Evolutionary conservation across 306 rosid species (phyloP).

Genomic region (Quercus rubra): DNA sequence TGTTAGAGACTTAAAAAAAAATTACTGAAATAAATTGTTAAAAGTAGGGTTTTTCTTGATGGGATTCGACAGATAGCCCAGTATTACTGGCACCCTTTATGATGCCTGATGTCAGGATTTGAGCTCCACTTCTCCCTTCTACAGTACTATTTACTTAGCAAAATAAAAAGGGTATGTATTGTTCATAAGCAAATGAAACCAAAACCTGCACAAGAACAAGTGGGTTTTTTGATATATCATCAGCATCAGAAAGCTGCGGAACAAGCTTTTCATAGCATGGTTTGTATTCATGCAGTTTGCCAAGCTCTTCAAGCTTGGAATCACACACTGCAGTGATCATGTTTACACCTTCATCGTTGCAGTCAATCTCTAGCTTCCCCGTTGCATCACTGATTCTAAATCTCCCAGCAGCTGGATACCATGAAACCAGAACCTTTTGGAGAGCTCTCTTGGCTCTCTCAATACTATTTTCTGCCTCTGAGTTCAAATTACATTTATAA

Average conservation of each 20-base stretch:
- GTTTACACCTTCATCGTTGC: constrained; percentile 20
- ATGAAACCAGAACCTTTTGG: constrained; percentile 14
- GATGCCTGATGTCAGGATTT: too few species aligned
- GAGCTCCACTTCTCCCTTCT: too few species aligned
- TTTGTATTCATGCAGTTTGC: constrained; percentile 18
- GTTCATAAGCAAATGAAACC: background rate
- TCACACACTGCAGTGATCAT: constrained; percentile 12
- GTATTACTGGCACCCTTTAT: too few species aligned
- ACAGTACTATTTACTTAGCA: too few species aligned
- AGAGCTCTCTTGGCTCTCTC: constrained; percentile 24
- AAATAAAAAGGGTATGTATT: background rate
- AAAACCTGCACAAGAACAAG: constrained; percentile 29
- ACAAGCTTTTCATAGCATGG: constrained; percentile 21
- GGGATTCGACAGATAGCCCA: too few species aligned
- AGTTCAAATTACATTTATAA: background rate
- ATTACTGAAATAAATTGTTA: background rate
- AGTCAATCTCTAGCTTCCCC: constrained; percentile 26
- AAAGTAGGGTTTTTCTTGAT: background rate
- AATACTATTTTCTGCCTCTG: background rate
- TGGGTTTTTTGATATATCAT: constrained; percentile 19
- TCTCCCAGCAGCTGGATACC: constrained; percentile 34
- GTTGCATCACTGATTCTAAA: constrained; percentile 9
- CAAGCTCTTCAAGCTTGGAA: constrained; percentile 25
- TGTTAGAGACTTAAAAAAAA: background rate
- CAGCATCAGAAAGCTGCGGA: constrained; percentile 16